phyloP scores from a whole-genome alignment of 495 filamentous ascomycete genomes.

The Penicillium salamii region DNA sequence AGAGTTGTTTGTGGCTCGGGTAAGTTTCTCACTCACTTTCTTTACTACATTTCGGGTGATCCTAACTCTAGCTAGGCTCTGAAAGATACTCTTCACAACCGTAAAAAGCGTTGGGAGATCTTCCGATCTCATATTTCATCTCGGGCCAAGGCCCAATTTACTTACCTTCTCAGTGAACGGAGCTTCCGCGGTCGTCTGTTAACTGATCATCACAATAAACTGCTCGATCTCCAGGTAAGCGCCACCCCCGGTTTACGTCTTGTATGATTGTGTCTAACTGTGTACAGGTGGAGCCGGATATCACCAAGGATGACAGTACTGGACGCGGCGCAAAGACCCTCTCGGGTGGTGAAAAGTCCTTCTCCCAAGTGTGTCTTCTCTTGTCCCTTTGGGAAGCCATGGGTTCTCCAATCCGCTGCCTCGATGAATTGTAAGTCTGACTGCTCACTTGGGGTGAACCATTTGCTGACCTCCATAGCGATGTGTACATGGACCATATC shows the following conservation, averaged over 20 bases:
- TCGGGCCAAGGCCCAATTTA: conserved; percentile 81
- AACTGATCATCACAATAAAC: conserved; percentile 69
- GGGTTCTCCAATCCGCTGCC: conserved; percentile 88
- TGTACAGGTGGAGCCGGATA: conserved; percentile 69
- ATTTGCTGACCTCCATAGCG: conserved; percentile 46
- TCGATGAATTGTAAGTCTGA: conserved; percentile 82
- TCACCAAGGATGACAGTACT: conserved; percentile 58
- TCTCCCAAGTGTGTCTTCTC: conserved; percentile 91
- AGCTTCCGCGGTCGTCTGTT: conserved; percentile 79
- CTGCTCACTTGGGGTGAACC: background rate
- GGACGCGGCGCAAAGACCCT: conserved; percentile 86
- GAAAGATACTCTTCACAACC: conserved; percentile 63
- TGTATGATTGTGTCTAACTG: background rate
- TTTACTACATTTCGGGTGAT: background rate
- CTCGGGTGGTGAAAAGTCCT: conserved; percentile 95
- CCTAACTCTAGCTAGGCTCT: conserved; percentile 48
- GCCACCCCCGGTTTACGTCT: background rate
- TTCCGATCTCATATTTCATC: conserved; percentile 83
- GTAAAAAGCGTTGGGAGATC: conserved; percentile 70
- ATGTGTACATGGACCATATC: conserved; percentile 98
- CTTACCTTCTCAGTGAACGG: conserved; percentile 81
- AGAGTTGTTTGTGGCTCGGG: conserved; percentile 52
- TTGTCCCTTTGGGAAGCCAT: conserved; percentile 96
- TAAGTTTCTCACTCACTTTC: conserved; percentile 20
- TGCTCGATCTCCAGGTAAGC: conserved; percentile 70